These are phyloP conservation scores for Aquanectria penicillioides DNA, from an alignment of 2,329 filamentous ascomycete genomes.

Conservation along the genomic window DNA sequence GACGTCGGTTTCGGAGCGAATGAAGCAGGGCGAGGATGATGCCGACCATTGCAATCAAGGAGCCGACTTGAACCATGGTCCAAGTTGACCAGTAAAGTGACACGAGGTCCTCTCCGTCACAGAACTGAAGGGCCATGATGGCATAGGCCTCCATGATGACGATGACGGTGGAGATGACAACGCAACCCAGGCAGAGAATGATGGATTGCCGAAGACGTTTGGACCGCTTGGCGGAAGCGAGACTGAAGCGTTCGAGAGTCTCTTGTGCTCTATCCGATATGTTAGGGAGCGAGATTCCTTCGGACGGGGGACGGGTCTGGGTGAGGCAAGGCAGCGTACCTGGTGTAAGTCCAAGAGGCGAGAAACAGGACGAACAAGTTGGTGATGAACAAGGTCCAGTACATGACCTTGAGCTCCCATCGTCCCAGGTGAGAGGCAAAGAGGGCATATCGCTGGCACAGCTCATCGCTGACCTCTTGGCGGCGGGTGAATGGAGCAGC, in stretches of 20 bases:
- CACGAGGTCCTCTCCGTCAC: conserved; percentile 69
- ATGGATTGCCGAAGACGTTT: conserved; percentile 55
- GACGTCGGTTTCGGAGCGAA: conserved; percentile 57
- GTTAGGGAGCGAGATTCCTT: background rate
- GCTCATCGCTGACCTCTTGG: conserved; percentile 32
- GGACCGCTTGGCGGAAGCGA: conserved; percentile 45
- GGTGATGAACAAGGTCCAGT: conserved; percentile 57
- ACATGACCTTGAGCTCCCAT: conserved; percentile 56
- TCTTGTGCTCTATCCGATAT: conserved; percentile 44
- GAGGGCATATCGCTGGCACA: conserved; percentile 53
- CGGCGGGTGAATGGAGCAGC: conserved; percentile 32
- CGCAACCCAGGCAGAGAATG: conserved; percentile 54
- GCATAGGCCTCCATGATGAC: conserved; percentile 65
- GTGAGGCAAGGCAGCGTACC: background rate
- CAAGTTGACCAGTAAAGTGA: conserved; percentile 70
- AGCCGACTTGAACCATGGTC: conserved; percentile 68
- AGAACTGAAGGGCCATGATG: conserved; percentile 66
- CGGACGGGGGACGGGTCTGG: background rate
- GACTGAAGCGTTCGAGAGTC: conserved; percentile 49
- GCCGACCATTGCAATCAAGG: conserved; percentile 66
- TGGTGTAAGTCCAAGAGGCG: conserved; percentile 46
- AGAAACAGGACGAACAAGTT: conserved; percentile 57
- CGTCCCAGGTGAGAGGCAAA: conserved; percentile 56
- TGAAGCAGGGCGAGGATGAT: conserved; percentile 65
- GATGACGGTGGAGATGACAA: conserved; percentile 54